Evolutionary conservation across 2,329 filamentous ascomycete genomes (phyloP), one percentile per base, ranked within the genome.

Genomic region (Penicillium capsulatum): DNA sequence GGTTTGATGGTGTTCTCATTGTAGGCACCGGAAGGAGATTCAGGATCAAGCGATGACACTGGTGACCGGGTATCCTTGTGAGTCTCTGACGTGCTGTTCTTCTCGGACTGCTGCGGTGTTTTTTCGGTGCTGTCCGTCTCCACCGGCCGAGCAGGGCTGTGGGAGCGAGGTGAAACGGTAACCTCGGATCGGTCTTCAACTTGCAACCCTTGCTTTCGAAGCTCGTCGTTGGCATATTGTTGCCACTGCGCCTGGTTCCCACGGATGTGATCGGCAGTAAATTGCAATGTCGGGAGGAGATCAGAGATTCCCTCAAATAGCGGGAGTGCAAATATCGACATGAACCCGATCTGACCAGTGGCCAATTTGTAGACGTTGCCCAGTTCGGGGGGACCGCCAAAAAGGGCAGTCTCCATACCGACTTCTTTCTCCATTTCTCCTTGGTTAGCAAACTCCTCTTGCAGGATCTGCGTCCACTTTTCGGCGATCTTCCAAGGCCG

Each of bases 251-350:
- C 66, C 62, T 84, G 86, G 64, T 97, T 97, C 42, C 70, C 70
- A 35, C 85, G 74, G 16, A 97, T 81, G 64, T 95, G 88, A 17
- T 85, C 79, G 9, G 94, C 83, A 9, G 84, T 86, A 64, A 94
- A 96, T 35, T 75, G 72, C 80, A 97, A 86, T 15, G 78, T 79
- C 2, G 92, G 90, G 57, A 97, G 76, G 24, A 97, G 78, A 53
- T 94, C 86, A 19, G 86, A 81, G 6, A 97, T 83, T 6, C 85
- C 86, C 59, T 89, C 81, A 60, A 98, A 98, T 0, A 98, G 75
- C 1, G 92, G 92, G 34, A 90, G 80, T 11, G 91, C 92, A 63
- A 97, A 97, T 55, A 96, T 79, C 50, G 88, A 92, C 86, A 97
- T 96, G 67, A 98, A 98, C 16, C 87, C 84, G 38, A 96, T 84